Percentiles rank a stretch among this genome's conserved stretches.
Conservation (phyloP, 805 yeast species). For the Wickerhamomyces alni region DNA sequence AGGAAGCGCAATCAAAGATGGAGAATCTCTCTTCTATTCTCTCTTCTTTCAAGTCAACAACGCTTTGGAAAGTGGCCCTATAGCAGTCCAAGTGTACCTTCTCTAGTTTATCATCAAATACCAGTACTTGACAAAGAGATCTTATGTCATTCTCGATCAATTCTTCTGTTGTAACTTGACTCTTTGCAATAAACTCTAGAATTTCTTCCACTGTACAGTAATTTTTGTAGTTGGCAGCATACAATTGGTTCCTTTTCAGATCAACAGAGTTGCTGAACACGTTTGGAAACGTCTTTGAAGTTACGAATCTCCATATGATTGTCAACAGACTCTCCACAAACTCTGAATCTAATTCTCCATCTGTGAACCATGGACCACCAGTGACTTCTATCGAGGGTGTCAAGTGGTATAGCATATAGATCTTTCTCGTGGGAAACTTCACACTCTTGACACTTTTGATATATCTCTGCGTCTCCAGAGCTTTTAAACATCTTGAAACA, state of each 20-base stretch:
- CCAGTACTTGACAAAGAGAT: constrained; percentile 79
- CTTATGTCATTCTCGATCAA: constrained; percentile 68
- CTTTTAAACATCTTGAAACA: constrained; percentile 76
- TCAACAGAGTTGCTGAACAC: constrained; percentile 41
- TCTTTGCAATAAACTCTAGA: constrained; percentile 61
- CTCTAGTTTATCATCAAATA: constrained; percentile 83
- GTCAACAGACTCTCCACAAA: constrained; percentile 80
- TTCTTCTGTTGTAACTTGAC: constrained; percentile 79
- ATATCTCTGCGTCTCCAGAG: constrained; percentile 71
- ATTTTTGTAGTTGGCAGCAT: constrained; percentile 51
- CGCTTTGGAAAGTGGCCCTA: constrained; percentile 79
- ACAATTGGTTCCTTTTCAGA: constrained; percentile 29
- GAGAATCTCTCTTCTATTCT: constrained; percentile 26
- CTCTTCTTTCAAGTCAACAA: constrained; percentile 51
- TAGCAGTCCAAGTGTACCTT: constrained; percentile 55
- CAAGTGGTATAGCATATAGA: constrained; percentile 88
- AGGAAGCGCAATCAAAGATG: constrained; percentile 37
- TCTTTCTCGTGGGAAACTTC: constrained; percentile 88
- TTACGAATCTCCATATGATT: constrained; percentile 84
- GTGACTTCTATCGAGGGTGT: constrained; percentile 95
- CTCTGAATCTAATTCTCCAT: constrained; percentile 88
- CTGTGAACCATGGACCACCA: constrained; percentile 99
- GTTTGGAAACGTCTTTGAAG: constrained; percentile 69
- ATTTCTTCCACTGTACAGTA: constrained; percentile 73
- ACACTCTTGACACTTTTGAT: constrained; percentile 90